Evolutionary conservation across 192 early-diverging fungal genomes (phyloP).

Genomic region (Backusella liffmaniae): DNA sequence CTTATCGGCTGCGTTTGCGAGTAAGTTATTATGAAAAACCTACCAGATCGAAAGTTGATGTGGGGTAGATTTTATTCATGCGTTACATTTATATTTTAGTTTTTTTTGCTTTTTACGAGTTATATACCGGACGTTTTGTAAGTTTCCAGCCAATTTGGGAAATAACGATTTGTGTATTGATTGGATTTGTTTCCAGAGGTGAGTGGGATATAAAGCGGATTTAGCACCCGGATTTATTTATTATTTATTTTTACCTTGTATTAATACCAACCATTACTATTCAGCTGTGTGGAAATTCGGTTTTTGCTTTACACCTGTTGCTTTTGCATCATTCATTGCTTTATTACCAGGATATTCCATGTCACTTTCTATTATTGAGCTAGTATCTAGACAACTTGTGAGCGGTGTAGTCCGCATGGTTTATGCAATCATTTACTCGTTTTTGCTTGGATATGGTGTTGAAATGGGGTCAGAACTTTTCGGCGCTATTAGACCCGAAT

Average conservation of each 20-base stretch:
- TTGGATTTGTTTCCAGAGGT: slow-evolving; percentile 45
- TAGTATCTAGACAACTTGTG: slow-evolving; percentile 88
- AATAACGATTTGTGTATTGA: slow-evolving; percentile 44
- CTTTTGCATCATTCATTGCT: slow-evolving; percentile 62
- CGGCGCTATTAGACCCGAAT: slow-evolving; percentile 14
- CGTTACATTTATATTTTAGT: slow-evolving; percentile 17
- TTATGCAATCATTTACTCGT: slow-evolving; percentile 76
- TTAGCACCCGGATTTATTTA: not conserved
- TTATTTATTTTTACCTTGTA: not conserved
- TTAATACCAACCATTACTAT: not conserved
- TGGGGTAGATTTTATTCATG: not conserved
- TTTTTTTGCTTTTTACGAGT: slow-evolving; percentile 49
- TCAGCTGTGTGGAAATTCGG: slow-evolving; percentile 41
- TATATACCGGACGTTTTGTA: slow-evolving; percentile 50
- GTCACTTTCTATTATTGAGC: slow-evolving; percentile 82
- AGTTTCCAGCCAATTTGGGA: slow-evolving; percentile 48
- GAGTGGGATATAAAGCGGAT: not conserved
- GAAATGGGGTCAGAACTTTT: slow-evolving; percentile 48
- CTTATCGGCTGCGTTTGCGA: slow-evolving; percentile 49
- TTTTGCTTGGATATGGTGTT: slow-evolving; percentile 76
- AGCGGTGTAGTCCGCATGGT: slow-evolving; percentile 86
- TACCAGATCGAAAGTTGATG: not conserved
- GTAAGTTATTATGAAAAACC: slow-evolving; percentile 13
- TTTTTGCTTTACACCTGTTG: slow-evolving; percentile 65
- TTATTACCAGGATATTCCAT: slow-evolving; percentile 78